Evolutionary conservation across 352 stramenopile genomes (phyloP).

Genomic region (Globisporangium radiosum): DNA sequence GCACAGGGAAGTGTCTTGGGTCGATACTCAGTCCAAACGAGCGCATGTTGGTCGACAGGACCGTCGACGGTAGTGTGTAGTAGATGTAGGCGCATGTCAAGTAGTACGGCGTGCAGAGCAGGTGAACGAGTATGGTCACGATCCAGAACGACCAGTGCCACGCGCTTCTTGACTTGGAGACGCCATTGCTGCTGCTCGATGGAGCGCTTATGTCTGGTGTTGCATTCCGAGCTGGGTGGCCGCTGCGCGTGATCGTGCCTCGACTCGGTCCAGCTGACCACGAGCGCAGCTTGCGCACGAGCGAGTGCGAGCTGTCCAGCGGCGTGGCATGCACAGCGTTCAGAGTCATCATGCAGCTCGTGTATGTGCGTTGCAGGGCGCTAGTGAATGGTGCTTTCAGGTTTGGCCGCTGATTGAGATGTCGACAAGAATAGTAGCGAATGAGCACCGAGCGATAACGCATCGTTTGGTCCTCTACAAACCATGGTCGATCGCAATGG

Average conservation of each 20-base stretch:
- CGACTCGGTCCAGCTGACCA: no score
- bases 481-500: no score
- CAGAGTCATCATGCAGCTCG: no score
- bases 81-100: constrained; percentile 6
- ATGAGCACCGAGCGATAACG: no score
- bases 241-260: background rate
- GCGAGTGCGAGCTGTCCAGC: no score
- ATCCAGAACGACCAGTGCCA: constrained; percentile 10
- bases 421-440: no score
- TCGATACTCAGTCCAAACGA: constrained; percentile 14
- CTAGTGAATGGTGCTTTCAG: no score
- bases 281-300: no score
- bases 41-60: constrained; percentile 12
- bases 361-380: no score
- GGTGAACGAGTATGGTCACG: constrained; percentile 6
- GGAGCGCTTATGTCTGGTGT: background rate
- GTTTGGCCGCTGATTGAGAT: no score
- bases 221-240: background rate
- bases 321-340: no score
- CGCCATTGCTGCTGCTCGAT: background rate
- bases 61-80: constrained; percentile 5
- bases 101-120: constrained; percentile 8
- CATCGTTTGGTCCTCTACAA: no score
- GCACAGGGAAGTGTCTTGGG: constrained; percentile 10
- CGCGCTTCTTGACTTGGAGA: background rate